phyloP scores from a whole-genome alignment of 1,284 basidiomycete genomes.

The Marasmius oreades region DNA sequence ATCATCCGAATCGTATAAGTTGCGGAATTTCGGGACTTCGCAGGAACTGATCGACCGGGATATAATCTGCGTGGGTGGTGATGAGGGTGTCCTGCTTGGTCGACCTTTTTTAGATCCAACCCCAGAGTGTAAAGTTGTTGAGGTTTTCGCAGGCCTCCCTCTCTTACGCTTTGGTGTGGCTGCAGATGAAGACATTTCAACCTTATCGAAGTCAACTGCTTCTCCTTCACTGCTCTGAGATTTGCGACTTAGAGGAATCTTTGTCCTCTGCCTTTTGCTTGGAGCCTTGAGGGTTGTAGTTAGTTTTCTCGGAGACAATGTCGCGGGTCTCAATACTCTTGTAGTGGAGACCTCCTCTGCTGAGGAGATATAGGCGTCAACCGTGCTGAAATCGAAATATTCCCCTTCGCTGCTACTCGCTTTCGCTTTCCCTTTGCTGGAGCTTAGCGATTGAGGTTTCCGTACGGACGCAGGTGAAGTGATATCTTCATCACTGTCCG shows the following conservation, averaged over 20 bases:
- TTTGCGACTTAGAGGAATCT: conserved; percentile 10
- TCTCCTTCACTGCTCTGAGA: conserved; percentile 22
- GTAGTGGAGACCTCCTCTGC: background rate
- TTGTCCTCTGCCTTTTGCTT: background rate
- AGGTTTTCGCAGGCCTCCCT: conserved; percentile 6
- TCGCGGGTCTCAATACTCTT: background rate
- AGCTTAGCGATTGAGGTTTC: background rate
- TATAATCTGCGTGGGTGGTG: background rate
- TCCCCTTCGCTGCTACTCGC: conserved; percentile 23
- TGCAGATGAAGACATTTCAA: conserved; percentile 1
- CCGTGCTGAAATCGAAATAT: conserved; percentile 27
- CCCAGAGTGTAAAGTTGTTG: background rate
- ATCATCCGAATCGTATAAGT: background rate
- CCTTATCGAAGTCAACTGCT: conserved; percentile 26
- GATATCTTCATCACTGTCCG: conserved; percentile 16
- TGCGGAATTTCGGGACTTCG: background rate
- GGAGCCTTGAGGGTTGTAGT: background rate
- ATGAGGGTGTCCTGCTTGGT: background rate
- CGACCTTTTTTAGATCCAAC: conserved; percentile 3
- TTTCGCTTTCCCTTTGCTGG: conserved; percentile 2
- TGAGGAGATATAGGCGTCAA: conserved; percentile 1
- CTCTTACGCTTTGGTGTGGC: conserved; percentile 14
- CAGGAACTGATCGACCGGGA: background rate
- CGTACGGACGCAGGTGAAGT: conserved; percentile 4
- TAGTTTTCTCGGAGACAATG: background rate